Evolutionary conservation across 2,329 filamentous ascomycete genomes (phyloP).

Genomic region (Penicillium sp.): DNA sequence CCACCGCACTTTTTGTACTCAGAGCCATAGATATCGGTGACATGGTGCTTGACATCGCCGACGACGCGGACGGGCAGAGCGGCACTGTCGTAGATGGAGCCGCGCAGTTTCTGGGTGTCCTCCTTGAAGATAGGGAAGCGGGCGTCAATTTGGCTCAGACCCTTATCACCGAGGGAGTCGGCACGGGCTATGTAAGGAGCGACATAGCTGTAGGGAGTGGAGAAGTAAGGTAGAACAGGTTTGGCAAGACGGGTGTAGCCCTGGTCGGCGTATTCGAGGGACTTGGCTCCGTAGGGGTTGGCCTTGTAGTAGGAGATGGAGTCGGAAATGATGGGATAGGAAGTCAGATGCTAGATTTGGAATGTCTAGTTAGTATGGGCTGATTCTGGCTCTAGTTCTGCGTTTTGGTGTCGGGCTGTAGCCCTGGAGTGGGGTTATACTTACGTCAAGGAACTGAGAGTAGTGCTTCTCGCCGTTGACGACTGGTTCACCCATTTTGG

Average conservation of each 20-base stretch:
- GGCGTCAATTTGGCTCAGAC: constrained; percentile 67
- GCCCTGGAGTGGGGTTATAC: constrained; percentile 21
- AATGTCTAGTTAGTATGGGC: constrained; percentile 20
- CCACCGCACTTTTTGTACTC: constrained; percentile 50
- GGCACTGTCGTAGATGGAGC: constrained; percentile 60
- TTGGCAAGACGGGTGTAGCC: constrained; percentile 74
- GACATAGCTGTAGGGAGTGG: constrained; percentile 76
- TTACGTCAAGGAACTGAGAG: constrained; percentile 47
- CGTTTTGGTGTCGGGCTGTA: neutral
- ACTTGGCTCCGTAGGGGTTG: constrained; percentile 80
- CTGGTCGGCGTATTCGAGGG: constrained; percentile 69
- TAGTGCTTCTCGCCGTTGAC: constrained; percentile 52
- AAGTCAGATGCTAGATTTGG: constrained; percentile 67
- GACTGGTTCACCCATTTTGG: constrained; percentile 44
- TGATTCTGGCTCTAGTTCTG: neutral
- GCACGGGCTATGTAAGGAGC: constrained; percentile 80
- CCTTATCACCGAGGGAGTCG: constrained; percentile 71
- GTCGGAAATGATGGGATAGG: constrained; percentile 81
- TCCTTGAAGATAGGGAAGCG: constrained; percentile 72
- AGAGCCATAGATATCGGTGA: constrained; percentile 42
- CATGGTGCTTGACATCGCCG: constrained; percentile 52
- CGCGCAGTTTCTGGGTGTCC: constrained; percentile 67
- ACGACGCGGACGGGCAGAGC: constrained; percentile 63
- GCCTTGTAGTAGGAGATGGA: constrained; percentile 73
- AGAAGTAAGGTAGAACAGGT: constrained; percentile 73